Base-by-base conservation (phyloP, 208 protist genomes). In the Acanthamoeba sp. region DNA sequence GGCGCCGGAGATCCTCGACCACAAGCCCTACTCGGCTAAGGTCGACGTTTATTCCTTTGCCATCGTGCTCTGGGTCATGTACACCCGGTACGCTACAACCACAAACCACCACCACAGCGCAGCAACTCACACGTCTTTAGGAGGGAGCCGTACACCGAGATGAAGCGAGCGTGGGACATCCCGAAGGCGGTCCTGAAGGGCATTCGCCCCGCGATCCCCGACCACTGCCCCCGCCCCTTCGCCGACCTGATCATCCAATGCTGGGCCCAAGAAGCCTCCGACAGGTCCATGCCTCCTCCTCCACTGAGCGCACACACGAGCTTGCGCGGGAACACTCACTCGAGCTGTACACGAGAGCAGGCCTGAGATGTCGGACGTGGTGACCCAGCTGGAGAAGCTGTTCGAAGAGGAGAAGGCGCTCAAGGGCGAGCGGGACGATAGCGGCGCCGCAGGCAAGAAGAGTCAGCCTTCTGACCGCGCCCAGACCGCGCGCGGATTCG, bases 11-110 rank as follows among this genome's bases (percentile, higher is more conserved):
- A 73, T 91, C 34, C 62, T 91, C 14, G 59, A 91, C 14, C 85
- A 71, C n/a, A 42, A 73, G 85, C 62, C 85, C n/a, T 91, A 91
- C 62, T 91, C 85, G 24, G 48, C 62, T 27, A 91, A 73, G 62
- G 34, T 91, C 59, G 85, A 91, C 85, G 85, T 66, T 10, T 91
- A 91, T 40, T 57, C 38, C 4, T 91, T 91, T 10, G 85, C 14
- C 18, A 52, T 91, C 48, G 27, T 91, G 55, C 62, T 91, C 27
- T 91, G 85, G 85, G 55, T 91, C 0, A 24, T 91, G 24, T 91
- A 91, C 62, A 91, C 85, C 48, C 14, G 48, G 48, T 18, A 52
- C 48, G 48, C 14, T n/a, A n/a, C 48, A 12, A 52, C 48, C 48
- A 16, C 48, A 52, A 12, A 48, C 48, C 14, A 12, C 20, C 48